Conservation (phyloP, 2,329 filamentous ascomycete genomes). For the Claviceps humidiphila region DNA sequence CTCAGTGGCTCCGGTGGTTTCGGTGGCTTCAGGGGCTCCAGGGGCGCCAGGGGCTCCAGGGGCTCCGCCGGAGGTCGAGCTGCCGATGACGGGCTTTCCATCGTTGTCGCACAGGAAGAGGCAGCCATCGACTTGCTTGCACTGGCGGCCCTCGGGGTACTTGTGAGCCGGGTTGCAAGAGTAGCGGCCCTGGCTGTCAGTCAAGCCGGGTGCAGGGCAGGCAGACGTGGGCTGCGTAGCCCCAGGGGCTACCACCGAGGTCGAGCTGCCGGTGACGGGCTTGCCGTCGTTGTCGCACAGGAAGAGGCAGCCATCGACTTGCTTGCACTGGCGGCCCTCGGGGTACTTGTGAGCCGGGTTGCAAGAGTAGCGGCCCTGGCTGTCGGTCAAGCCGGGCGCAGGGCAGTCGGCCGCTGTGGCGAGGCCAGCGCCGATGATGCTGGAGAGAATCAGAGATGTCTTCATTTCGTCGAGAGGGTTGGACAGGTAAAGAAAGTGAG, state of each 20-base stretch:
- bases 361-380: conserved; percentile 10
- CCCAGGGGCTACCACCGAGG: too few relatives aligned
- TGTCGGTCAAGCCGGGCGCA: conserved; percentile 4
- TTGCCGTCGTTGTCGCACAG: conserved; percentile 3
- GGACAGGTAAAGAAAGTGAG: too few relatives aligned
- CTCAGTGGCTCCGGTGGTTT: too few relatives aligned
- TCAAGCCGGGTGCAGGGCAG: conserved; percentile 1
- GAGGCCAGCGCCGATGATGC: not conserved
- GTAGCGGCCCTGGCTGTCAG: conserved; percentile 9
- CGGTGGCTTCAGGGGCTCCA: too few relatives aligned
- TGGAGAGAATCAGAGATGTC: not conserved
- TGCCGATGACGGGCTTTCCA: conserved; percentile 2
- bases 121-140: conserved; percentile 9
- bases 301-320: conserved; percentile 8
- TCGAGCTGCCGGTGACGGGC: not conserved
- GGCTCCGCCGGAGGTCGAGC: too few relatives aligned
- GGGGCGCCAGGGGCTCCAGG: too few relatives aligned
- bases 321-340: conserved; percentile 8
- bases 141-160: conserved; percentile 11
- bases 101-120: conserved; percentile 4
- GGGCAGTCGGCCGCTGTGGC: not conserved
- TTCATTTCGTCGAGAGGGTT: not conserved
- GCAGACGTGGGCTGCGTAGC: not conserved
- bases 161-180: conserved; percentile 11
- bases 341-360: conserved; percentile 12